Evolutionary conservation across 2,329 filamentous ascomycete species (phyloP).

Genomic region (Zasmidium angulare): DNA sequence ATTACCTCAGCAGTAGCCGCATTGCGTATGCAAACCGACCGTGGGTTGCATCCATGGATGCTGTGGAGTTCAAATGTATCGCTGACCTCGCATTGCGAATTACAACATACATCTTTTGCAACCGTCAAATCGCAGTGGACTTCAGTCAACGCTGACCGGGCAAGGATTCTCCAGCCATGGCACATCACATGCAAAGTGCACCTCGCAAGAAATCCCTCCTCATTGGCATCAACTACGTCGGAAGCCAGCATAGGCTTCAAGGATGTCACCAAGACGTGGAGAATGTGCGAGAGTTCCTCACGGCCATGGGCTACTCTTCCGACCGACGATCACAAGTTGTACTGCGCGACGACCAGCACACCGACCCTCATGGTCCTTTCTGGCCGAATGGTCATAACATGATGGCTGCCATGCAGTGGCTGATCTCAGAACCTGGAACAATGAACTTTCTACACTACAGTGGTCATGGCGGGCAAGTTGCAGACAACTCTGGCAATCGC

Average conservation of each 20-base stretch:
- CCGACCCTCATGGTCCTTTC: conserved; percentile 34
- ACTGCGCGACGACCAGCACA: conserved; percentile 41
- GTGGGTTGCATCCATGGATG: not conserved
- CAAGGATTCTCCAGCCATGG: conserved; percentile 4
- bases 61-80: too few relatives aligned
- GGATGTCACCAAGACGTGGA: conserved; percentile 50
- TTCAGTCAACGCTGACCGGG: not conserved
- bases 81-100: too few relatives aligned
- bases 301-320: conserved; percentile 43
- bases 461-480: conserved; percentile 56
- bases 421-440: conserved; percentile 54
- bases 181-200: conserved; percentile 5
- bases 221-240: conserved; percentile 55
- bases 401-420: conserved; percentile 58
- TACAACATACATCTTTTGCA: too few relatives aligned
- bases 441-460: conserved; percentile 59
- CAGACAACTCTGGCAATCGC: conserved; percentile 16
- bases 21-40: not conserved
- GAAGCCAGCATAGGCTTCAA: conserved; percentile 44
- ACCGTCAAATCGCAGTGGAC: not conserved
- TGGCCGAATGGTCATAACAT: conserved; percentile 36
- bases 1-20: conserved; percentile 1
- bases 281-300: conserved; percentile 50
- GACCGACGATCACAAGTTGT: conserved; percentile 46
- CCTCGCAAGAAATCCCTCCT: conserved; percentile 48